These are phyloP conservation scores for Ogataea trehalophila DNA, from an alignment of 805 yeast genomes.

Conservation along the genomic window DNA sequence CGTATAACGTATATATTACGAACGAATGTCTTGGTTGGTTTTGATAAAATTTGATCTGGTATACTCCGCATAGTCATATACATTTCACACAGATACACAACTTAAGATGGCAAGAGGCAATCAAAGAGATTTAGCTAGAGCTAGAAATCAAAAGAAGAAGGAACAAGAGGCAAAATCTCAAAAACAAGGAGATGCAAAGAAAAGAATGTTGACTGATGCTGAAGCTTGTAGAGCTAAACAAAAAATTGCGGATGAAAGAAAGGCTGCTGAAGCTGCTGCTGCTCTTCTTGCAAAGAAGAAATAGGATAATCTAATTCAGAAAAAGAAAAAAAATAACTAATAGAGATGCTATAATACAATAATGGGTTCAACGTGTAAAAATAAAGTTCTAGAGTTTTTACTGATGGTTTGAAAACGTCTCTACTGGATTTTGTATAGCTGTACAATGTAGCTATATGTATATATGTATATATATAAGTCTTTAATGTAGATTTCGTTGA, in stretches of 20 bases:
- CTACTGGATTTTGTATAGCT: too few relatives aligned
- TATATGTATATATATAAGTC: too few relatives aligned
- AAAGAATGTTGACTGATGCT: constrained; percentile 85
- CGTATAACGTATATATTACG: too few relatives aligned
- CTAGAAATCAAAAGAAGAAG: constrained; percentile 78
- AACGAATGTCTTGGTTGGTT: too few relatives aligned
- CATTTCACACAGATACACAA: too few relatives aligned
- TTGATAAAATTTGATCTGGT: too few relatives aligned
- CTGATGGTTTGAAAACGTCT: too few relatives aligned
- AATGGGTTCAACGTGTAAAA: not conserved
- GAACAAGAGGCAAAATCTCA: constrained; percentile 51
- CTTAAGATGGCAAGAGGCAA: constrained; percentile 85
- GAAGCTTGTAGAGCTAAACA: constrained; percentile 88
- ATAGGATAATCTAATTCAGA: not conserved
- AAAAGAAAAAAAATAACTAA: not conserved
- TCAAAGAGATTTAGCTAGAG: constrained; percentile 92
- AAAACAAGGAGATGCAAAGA: constrained; percentile 82
- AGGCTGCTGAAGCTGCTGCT: constrained; percentile 25
- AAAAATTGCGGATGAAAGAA: constrained; percentile 58
- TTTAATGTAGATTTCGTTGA: too few relatives aligned
- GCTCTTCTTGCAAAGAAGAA: constrained; percentile 6
- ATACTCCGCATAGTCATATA: too few relatives aligned
- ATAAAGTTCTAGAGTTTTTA: not conserved
- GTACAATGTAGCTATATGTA: too few relatives aligned
- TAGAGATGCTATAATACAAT: not conserved